These are phyloP conservation scores for Oryza meridionalis DNA, from an alignment of 176 grass and related monocot species.

Conservation along the genomic window DNA sequence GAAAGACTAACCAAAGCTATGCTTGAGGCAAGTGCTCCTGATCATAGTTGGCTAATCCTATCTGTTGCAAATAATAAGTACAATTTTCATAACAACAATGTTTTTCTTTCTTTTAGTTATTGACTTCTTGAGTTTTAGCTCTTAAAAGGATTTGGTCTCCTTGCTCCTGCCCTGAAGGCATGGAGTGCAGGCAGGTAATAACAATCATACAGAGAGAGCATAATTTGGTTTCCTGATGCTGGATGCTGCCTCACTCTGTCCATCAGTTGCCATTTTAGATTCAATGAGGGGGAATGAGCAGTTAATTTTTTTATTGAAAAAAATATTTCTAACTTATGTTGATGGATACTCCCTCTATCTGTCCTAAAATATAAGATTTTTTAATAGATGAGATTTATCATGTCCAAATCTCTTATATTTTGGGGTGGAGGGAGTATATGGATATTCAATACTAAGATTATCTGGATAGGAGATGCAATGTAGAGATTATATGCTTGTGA, in stretches of 20 bases:
- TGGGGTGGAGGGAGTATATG: neutral
- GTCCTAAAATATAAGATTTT: no score
- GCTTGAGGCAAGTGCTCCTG: neutral
- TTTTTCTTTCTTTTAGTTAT: neutral
- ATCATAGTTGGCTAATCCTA: neutral
- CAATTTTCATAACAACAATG: neutral
- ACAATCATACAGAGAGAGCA: slow-evolving; percentile 3
- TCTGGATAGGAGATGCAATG: neutral
- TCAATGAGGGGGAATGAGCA: neutral
- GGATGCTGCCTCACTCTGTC: neutral
- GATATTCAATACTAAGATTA: neutral
- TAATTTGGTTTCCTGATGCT: neutral
- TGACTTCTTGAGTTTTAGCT: neutral
- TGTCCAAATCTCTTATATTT: no score
- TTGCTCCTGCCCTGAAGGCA: neutral
- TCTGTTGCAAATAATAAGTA: neutral
- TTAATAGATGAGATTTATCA: no score
- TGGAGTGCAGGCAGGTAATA: neutral
- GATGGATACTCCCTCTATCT: neutral
- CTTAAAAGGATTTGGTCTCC: neutral
- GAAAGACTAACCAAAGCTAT: neutral
- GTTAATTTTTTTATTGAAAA: neutral
- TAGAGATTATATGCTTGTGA: neutral
- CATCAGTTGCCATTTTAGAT: slow-evolving; percentile 13
- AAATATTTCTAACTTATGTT: neutral